phyloP scores from a whole-genome alignment of 768 basidiomycete species.

The Amanita exitialis region DNA sequence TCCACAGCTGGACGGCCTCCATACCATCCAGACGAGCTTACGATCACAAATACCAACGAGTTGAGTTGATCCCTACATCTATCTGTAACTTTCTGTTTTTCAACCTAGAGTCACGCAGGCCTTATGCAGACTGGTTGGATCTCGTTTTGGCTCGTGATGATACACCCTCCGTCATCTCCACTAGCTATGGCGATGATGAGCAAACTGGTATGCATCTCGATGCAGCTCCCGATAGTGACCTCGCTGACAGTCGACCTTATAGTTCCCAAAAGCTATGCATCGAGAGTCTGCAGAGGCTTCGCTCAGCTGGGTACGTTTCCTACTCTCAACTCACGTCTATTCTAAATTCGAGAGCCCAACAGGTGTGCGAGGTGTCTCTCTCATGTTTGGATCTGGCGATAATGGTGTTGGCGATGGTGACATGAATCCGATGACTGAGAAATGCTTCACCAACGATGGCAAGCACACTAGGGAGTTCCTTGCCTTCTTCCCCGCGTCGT shows the following conservation, averaged over 20 bases:
- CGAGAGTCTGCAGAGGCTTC: conserved; percentile 42
- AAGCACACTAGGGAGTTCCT: conserved; percentile 38
- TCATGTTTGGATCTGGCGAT: conserved; percentile 59
- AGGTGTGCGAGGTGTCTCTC: conserved; percentile 54
- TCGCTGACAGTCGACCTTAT: neutral
- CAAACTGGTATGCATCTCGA: conserved; percentile 38
- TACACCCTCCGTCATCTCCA: conserved; percentile 51
- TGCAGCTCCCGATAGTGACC: neutral
- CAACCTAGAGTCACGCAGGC: conserved; percentile 9
- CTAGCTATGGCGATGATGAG: conserved; percentile 61
- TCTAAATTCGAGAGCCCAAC: neutral
- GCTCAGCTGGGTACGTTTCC: conserved; percentile 44
- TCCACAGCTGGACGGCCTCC: conserved; percentile 56
- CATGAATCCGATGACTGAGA: conserved; percentile 35
- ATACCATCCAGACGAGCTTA: conserved; percentile 35
- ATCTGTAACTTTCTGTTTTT: conserved; percentile 4
- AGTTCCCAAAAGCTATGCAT: conserved; percentile 48
- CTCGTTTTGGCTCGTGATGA: conserved; percentile 30
- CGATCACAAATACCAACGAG: conserved; percentile 29
- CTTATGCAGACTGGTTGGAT: conserved; percentile 44
- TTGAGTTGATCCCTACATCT: conserved; percentile 8
- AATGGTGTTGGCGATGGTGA: conserved; percentile 55
- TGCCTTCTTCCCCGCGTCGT: conserved; percentile 49
- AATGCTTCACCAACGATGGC: conserved; percentile 53
- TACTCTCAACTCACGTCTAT: neutral